Percentiles rank a stretch among this genome's conserved stretches.
These are phyloP conservation scores for Coemansia reversa DNA, from an alignment of 192 early-diverging fungal species.

Conservation along the genomic window DNA sequence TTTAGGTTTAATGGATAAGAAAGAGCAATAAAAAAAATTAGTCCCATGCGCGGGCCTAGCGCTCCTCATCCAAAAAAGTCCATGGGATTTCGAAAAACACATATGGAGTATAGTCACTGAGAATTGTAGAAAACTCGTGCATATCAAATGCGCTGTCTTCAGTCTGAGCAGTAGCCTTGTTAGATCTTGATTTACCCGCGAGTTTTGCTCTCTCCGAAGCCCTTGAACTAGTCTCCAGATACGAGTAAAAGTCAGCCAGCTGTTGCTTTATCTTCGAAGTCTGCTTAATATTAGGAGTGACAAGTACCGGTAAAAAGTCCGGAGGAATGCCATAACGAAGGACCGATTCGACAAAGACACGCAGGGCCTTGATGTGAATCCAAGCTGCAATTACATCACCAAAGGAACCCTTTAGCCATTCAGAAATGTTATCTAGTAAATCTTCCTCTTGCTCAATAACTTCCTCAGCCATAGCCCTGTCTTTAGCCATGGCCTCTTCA, in stretches of 20 bases:
- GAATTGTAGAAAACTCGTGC: constrained; percentile 77
- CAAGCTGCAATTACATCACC: constrained; percentile 89
- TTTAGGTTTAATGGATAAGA: not conserved
- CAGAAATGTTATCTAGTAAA: constrained; percentile 69
- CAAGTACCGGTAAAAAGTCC: constrained; percentile 77
- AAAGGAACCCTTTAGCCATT: constrained; percentile 92
- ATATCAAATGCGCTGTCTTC: constrained; percentile 68
- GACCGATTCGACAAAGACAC: constrained; percentile 95
- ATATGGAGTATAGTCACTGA: constrained; percentile 89
- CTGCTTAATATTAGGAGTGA: constrained; percentile 77
- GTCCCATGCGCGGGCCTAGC: not conserved
- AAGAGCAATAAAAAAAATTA: not conserved
- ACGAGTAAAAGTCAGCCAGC: constrained; percentile 77
- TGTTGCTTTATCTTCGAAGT: constrained; percentile 78
- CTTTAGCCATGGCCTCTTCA: constrained; percentile 68
- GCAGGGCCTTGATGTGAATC: constrained; percentile 92
- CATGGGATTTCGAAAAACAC: constrained; percentile 52
- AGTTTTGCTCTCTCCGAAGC: constrained; percentile 30
- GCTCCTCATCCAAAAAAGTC: constrained; percentile 34
- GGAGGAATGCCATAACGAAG: constrained; percentile 97
- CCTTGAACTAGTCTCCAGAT: constrained; percentile 73
- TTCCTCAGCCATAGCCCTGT: constrained; percentile 67
- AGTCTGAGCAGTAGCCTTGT: constrained; percentile 9
- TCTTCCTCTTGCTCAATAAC: constrained; percentile 79
- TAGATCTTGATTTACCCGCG: constrained; percentile 31